These are phyloP conservation scores for Vaccinium macrocarpon DNA, from an alignment of 148 eudicot species.

Conservation along the genomic window DNA sequence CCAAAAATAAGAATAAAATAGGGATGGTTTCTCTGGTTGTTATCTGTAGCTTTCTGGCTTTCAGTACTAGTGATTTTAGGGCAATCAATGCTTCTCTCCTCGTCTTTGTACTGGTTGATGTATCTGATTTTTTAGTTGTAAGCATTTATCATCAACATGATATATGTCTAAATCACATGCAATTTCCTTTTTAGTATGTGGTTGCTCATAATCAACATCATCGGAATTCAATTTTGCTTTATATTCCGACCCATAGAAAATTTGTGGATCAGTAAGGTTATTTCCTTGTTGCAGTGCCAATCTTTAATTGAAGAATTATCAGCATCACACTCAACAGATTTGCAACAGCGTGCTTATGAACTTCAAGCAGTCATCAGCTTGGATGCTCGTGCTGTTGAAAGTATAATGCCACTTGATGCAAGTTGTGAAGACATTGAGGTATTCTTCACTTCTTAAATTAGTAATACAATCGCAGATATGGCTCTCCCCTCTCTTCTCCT, in stretches of 20 bases:
- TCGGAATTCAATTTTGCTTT: neutral
- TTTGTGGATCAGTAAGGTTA: constrained; percentile 11
- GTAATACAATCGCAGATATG: neutral
- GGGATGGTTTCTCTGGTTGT: neutral
- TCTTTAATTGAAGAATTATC: constrained; percentile 83
- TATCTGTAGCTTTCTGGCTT: neutral
- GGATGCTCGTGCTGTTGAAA: constrained; percentile 63
- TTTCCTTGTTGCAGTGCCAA: constrained; percentile 67
- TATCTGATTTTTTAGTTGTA: neutral
- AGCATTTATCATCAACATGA: neutral
- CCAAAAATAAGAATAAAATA: too few relatives aligned
- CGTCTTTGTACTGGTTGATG: neutral
- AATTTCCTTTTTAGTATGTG: neutral
- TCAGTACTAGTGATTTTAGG: neutral
- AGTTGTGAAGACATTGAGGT: constrained; percentile 98
- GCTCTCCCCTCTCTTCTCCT: neutral
- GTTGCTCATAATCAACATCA: neutral
- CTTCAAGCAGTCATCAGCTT: constrained; percentile 68
- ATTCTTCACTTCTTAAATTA: constrained; percentile 7
- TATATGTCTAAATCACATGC: neutral
- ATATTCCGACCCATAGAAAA: neutral
- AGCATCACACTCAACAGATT: constrained; percentile 94
- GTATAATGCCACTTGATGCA: constrained; percentile 79
- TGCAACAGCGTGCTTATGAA: constrained; percentile 99
- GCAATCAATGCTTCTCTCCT: neutral